Base-by-base conservation (phyloP, 1,284 basidiomycete genomes). In the Prillingera fragicola region DNA sequence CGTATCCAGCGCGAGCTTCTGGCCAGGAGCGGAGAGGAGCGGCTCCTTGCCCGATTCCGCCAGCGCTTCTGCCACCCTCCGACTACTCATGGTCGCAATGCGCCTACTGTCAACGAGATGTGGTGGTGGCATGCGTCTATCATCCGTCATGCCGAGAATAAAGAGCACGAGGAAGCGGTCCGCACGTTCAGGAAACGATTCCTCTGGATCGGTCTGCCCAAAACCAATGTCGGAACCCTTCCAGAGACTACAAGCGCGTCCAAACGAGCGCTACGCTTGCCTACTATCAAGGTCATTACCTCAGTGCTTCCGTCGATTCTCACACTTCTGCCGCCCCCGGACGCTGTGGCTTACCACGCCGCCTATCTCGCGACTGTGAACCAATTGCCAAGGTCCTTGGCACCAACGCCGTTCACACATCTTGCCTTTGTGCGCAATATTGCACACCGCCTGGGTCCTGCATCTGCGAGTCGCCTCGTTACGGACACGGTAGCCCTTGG, bases 191-290 rank as follows among this genome's bases (percentile, higher is more conserved):
- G 47, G 7, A 9, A 49, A 3, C 43, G 46, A 23, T 65, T 60
- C 37, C 32, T 54, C 4, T 67, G 63, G 65, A 24, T 56, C 23
- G 65, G 65, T 3, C 33, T 67, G 12, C 62, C 65, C n/a, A n/a
- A n/a, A n/a, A n/a, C n/a, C n/a, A n/a, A n/a, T n/a, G 1, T 34
- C 42, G 33, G 50, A 40, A 23, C 50, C 45, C 15, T 21, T 38
- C 27, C 2, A 25, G 29, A 38, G 21, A 17, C 27, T 15, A 13
- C 22, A n/a, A 8, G 10, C 34, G 14, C 19, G 8, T 5, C 10
- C 19, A n/a, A 23, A n/a, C 3, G 7, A 4, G 26, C 43, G 19
- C 45, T 44, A 15, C 50, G 53, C 19, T 21, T 52, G 1, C 62
- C 65, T 2, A 43, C 50, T 1, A 47, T 53, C 14, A 43, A 45